These are phyloP conservation scores for Peterozyma xylosa DNA, from an alignment of 805 yeast genomes.

Conservation along the genomic window DNA sequence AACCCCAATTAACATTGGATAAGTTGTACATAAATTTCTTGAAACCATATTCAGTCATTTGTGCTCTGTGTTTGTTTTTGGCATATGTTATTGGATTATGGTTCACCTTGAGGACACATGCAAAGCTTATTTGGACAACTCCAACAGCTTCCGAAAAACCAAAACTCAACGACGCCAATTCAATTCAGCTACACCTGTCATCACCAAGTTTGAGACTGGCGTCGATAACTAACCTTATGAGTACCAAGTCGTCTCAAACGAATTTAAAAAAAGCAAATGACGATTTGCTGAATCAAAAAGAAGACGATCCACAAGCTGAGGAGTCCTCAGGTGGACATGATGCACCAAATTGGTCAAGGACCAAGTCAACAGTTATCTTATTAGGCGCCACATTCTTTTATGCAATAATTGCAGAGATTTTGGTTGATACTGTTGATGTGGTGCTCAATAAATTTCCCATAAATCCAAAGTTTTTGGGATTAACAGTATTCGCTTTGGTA, in stretches of 20 bases:
- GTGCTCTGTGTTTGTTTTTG: constrained; percentile 72
- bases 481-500: constrained; percentile 90
- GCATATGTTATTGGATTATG: constrained; percentile 86
- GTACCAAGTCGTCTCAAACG: constrained; percentile 3
- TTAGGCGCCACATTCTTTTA: constrained; percentile 80
- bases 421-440: constrained; percentile 87
- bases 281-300: not conserved
- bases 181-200: not conserved
- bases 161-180: constrained; percentile 1
- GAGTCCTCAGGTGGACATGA: constrained; percentile 70
- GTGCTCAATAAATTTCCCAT: constrained; percentile 76
- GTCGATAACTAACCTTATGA: not conserved
- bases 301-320: constrained; percentile 12
- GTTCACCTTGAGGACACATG: constrained; percentile 93
- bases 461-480: constrained; percentile 84
- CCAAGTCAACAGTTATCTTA: constrained; percentile 74
- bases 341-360: constrained; percentile 94
- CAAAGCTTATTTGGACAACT: constrained; percentile 90
- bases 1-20: constrained; percentile 69
- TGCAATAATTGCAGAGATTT: constrained; percentile 89
- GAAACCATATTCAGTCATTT: constrained; percentile 73
- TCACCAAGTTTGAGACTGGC: constrained; percentile 9
- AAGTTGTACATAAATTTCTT: constrained; percentile 58
- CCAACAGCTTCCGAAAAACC: constrained; percentile 36
- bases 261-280: constrained; percentile 4